Base-by-base conservation (phyloP, 208 protist species). In the Crithidia sp. region DNA sequence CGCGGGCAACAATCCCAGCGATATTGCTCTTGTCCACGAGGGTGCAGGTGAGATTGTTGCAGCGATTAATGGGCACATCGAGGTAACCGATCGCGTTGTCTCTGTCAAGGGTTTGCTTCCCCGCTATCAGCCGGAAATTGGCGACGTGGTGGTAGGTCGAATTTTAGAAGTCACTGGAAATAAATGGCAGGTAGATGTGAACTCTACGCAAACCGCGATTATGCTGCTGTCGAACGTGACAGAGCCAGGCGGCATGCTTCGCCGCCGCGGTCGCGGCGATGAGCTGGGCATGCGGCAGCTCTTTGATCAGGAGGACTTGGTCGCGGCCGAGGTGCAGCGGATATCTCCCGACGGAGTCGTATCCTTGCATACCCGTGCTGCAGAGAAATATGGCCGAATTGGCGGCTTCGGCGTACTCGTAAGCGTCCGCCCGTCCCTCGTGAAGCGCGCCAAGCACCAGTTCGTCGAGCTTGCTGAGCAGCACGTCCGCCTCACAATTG, bases 141-240 rank as follows among this genome's bases (percentile, higher is more conserved):
- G 98, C 5, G 98, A 99, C 81, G 96, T 99, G 19, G 91, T 99
- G 3, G 96, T 99, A 12, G 97, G 97, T 3, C 81, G 98, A 12
- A 86, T 99, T 47, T 81, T 86, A 6, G 90, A 99, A 60, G 93
- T 99, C 0, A 58, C 77, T 53, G 87, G 92, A 9, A 98, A 98
- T 52, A 83, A 91, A 13, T 99, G 98, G 98, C 95, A 91, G 39
- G 91, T 99, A 0, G 98, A 99, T 79, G 85, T 98, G 43, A 95
- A 98, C 45, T 79, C 90, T 8, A 78, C 86, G 28, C 94, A 99
- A 72, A 86, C 98, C 6, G 97, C 90, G 0, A 81, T 98, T 6
- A 93, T 99, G 78, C 77, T 98, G 10, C 86, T 99, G 3, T 98
- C 95, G 5, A 99, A 98, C 45, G 98, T 99, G 13, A 99, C 98